Evolutionary conservation across 768 basidiomycete genomes (phyloP).

Genomic region (Xerocomus potaroensis): DNA sequence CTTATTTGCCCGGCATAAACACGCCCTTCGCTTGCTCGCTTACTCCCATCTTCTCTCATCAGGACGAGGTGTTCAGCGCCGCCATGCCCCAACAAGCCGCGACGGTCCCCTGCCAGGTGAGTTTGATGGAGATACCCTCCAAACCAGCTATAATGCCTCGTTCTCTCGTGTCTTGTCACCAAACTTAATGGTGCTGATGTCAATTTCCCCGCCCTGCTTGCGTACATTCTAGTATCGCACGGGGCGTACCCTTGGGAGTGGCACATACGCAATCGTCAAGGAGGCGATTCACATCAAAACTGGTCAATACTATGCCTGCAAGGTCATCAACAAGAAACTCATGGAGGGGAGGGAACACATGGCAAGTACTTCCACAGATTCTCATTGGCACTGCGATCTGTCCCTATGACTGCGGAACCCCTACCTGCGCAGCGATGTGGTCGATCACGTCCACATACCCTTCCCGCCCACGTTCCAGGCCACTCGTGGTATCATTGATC

Average conservation of each 20-base stretch:
- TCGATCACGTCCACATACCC: neutral
- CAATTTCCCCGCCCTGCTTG: neutral
- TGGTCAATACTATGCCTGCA: constrained; percentile 94
- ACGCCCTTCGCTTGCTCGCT: constrained; percentile 8
- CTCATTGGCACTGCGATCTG: constrained; percentile 8
- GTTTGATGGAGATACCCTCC: constrained; percentile 3
- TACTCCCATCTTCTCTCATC: constrained; percentile 7
- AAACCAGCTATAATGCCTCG: neutral
- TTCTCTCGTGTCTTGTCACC: neutral
- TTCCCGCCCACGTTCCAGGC: constrained; percentile 1
- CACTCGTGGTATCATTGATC: constrained; percentile 8
- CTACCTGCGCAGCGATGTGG: neutral
- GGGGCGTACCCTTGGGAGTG: constrained; percentile 83
- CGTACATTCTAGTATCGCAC: constrained; percentile 64
- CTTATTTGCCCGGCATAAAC: constrained; percentile 8
- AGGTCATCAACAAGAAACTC: constrained; percentile 98
- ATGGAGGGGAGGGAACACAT: constrained; percentile 98
- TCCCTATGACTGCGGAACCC: neutral
- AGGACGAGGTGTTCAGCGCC: constrained; percentile 15
- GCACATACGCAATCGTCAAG: constrained; percentile 93
- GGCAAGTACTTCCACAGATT: constrained; percentile 46
- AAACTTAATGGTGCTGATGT: constrained; percentile 5
- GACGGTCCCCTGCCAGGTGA: constrained; percentile 47
- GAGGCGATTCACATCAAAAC: constrained; percentile 95
- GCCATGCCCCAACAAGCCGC: constrained; percentile 31